These are phyloP conservation scores for Pythium biforme DNA, from an alignment of 352 stramenopile genomes.

Conservation along the genomic window DNA sequence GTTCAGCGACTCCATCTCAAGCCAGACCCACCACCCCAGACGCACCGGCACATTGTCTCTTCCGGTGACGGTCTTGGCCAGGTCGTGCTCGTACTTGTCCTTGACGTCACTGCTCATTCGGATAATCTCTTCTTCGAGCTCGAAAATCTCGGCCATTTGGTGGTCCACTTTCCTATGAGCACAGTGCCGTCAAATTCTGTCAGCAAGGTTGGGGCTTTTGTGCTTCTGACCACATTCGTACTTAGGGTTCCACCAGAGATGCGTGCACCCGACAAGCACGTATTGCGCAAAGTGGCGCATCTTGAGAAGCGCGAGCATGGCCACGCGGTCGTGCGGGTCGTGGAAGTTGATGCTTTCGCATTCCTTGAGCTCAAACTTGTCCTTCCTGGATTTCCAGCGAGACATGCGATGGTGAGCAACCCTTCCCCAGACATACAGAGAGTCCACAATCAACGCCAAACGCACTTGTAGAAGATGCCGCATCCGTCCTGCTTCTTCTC, in stretches of 20 bases:
- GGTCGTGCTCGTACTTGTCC: conserved; percentile 79
- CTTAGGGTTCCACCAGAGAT: conserved; percentile 89
- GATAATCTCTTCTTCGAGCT: conserved; percentile 82
- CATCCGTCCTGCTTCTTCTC: conserved; percentile 88
- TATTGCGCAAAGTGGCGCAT: conserved; percentile 81
- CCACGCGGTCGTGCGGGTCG: conserved; percentile 82
- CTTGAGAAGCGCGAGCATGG: conserved; percentile 82
- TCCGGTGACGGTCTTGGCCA: conserved; percentile 50
- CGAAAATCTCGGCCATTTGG: conserved; percentile 83
- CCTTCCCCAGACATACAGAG: neutral
- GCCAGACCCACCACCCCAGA: too few relatives aligned
- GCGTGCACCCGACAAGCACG: conserved; percentile 78
- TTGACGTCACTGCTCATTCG: conserved; percentile 74
- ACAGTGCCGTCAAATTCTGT: neutral
- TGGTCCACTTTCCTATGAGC: conserved; percentile 74
- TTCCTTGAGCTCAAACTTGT: conserved; percentile 86
- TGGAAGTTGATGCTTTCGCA: conserved; percentile 87
- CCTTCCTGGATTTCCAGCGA: conserved; percentile 38
- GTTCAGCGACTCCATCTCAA: too few relatives aligned
- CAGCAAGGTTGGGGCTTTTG: neutral
- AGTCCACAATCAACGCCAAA: neutral
- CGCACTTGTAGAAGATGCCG: conserved; percentile 86
- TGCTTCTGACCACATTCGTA: conserved; percentile 23
- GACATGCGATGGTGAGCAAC: neutral
- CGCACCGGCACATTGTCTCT: conserved; percentile 49